Evolutionary conservation across 768 basidiomycete species (phyloP).

Genomic region (Dendrothele bispora): DNA sequence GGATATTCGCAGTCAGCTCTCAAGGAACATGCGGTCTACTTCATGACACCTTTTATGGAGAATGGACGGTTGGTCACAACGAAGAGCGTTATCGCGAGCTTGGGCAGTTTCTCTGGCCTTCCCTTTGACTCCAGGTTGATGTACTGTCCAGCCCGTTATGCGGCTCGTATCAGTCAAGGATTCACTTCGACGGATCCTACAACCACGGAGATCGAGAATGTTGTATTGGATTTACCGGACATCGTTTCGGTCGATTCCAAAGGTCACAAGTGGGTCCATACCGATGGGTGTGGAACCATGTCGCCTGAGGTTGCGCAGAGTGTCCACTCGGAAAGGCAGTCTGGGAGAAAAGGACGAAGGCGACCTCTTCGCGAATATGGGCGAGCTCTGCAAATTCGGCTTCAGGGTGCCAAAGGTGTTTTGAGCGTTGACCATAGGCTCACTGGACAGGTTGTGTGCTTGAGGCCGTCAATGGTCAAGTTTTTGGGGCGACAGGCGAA

Average conservation of each 20-base stretch:
- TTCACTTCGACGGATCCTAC: conserved; percentile 72
- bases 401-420: conserved; percentile 68
- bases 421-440: conserved; percentile 50
- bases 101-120: conserved; percentile 55
- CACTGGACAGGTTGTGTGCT: conserved; percentile 45
- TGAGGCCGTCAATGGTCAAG: conserved; percentile 69
- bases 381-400: conserved; percentile 59
- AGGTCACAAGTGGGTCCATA: conserved; percentile 37
- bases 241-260: conserved; percentile 23
- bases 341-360: neutral
- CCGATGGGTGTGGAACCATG: conserved; percentile 71
- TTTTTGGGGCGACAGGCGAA: conserved; percentile 49
- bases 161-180: conserved; percentile 69
- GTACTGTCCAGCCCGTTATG: conserved; percentile 69
- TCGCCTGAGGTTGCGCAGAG: conserved; percentile 52
- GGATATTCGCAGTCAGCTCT: conserved; percentile 76
- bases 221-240: conserved; percentile 34
- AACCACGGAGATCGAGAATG: conserved; percentile 46
- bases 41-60: conserved; percentile 52
- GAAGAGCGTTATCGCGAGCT: conserved; percentile 46
- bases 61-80: conserved; percentile 38
- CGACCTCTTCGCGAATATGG: conserved; percentile 35
- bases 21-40: conserved; percentile 69
- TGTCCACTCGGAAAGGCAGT: conserved; percentile 1
- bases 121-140: conserved; percentile 45